A percentile compares a stretch with the other conserved stretches of the same genome.
These are phyloP conservation scores for Cystofilobasidium bisporidii DNA, from an alignment of 768 basidiomycete genomes.

Conservation along the genomic window DNA sequence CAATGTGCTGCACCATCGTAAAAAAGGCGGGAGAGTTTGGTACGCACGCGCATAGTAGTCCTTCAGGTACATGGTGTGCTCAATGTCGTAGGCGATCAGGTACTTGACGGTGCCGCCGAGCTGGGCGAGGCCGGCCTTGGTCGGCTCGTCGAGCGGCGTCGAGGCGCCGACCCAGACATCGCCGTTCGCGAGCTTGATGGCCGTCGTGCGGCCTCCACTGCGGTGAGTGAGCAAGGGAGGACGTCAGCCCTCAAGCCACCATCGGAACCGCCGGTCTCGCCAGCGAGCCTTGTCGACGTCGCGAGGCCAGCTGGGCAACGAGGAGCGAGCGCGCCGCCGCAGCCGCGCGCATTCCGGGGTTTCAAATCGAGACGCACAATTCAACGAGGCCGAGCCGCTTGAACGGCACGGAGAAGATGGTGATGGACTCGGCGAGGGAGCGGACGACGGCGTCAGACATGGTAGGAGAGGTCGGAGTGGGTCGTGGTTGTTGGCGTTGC, in stretches of 20 bases:
- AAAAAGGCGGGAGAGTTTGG: too few species aligned
- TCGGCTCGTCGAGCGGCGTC: conserved; percentile 57
- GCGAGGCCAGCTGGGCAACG: too few species aligned
- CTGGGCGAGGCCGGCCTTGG: conserved; percentile 52
- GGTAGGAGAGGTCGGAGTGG: not conserved
- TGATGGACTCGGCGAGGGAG: conserved; percentile 35
- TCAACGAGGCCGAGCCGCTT: conserved; percentile 31
- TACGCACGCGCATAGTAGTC: not conserved
- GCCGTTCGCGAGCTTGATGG: conserved; percentile 57
- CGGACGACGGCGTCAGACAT: conserved; percentile 24
- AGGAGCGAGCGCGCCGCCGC: too few species aligned
- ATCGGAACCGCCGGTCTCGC: too few species aligned
- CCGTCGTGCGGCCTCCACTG: conserved; percentile 68
- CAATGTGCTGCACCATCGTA: too few species aligned
- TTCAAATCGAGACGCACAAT: not conserved
- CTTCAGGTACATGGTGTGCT: conserved; percentile 40
- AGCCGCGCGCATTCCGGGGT: not conserved
- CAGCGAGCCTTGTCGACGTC: too few species aligned
- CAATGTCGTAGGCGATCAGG: conserved; percentile 37
- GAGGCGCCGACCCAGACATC: conserved; percentile 78
- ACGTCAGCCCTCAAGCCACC: not conserved
- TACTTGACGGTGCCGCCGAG: conserved; percentile 59
- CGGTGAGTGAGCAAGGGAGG: not conserved
- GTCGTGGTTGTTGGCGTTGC: too few species aligned
- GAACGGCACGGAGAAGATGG: conserved; percentile 42